phyloP scores from a whole-genome alignment of 2,329 filamentous ascomycete genomes.

The Akanthomyces uredinophilus region DNA sequence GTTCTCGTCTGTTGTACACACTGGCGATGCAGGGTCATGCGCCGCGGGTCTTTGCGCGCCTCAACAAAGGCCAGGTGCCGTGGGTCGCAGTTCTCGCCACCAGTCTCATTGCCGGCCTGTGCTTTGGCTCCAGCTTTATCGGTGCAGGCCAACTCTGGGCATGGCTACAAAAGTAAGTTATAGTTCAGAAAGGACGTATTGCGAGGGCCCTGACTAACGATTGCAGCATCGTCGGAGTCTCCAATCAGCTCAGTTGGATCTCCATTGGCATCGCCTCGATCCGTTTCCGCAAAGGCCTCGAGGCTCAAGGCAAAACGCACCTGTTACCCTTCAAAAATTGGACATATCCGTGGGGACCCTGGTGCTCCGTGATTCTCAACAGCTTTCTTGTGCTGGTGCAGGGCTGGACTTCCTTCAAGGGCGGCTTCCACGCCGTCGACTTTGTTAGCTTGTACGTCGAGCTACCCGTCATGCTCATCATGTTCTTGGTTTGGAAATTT shows the following conservation, averaged over 20 bases:
- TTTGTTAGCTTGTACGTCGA: slow-evolving; percentile 63
- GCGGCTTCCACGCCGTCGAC: slow-evolving; percentile 49
- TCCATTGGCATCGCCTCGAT: slow-evolving; percentile 59
- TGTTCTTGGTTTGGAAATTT: slow-evolving; percentile 69
- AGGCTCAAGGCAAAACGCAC: slow-evolving; percentile 54
- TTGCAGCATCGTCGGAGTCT: slow-evolving; percentile 56
- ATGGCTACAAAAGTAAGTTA: slow-evolving; percentile 57
- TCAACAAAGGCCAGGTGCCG: slow-evolving; percentile 32
- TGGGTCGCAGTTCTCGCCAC: slow-evolving; percentile 44
- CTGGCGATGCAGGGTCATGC: slow-evolving; percentile 44
- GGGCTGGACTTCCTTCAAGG: slow-evolving; percentile 59
- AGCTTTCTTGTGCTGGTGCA: slow-evolving; percentile 57
- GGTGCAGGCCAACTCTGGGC: slow-evolving; percentile 61
- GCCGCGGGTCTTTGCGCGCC: slow-evolving; percentile 44
- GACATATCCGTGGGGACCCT: slow-evolving; percentile 60
- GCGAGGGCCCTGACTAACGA: slow-evolving; percentile 16
- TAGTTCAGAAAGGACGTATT: not conserved
- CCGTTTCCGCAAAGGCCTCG: slow-evolving; percentile 57
- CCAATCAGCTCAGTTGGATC: slow-evolving; percentile 63
- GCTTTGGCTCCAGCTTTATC: slow-evolving; percentile 61
- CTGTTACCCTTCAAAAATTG: slow-evolving; percentile 60
- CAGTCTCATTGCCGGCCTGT: slow-evolving; percentile 52
- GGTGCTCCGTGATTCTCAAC: slow-evolving; percentile 52
- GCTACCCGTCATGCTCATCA: slow-evolving; percentile 53
- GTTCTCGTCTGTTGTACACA: slow-evolving; percentile 31